These are phyloP conservation scores for Sporothrix dimorphospora DNA, from an alignment of 2,329 filamentous ascomycete species.

Conservation along the genomic window DNA sequence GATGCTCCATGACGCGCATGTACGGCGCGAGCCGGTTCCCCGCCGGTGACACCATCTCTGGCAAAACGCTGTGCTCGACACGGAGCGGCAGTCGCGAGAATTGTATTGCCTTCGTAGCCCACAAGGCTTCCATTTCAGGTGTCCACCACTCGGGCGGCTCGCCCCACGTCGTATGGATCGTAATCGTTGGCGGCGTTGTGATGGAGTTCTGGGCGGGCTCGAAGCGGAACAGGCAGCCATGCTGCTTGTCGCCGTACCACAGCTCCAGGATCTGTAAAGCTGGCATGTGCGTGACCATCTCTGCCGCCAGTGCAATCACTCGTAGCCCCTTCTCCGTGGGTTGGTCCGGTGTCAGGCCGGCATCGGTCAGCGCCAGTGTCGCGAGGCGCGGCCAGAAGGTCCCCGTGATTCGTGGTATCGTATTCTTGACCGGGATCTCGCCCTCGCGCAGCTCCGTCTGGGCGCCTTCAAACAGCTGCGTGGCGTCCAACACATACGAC, in stretches of 20 bases:
- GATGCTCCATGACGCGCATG: neutral
- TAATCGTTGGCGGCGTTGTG: neutral
- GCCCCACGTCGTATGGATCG: neutral
- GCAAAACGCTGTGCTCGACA: neutral
- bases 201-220: neutral
- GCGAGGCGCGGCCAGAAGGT: neutral
- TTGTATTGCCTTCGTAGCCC: neutral
- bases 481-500: neutral
- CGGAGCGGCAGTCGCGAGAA: neutral
- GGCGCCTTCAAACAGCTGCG: neutral
- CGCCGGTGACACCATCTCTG: neutral
- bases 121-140: neutral
- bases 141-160: neutral
- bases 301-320: neutral
- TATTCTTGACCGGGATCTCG: neutral
- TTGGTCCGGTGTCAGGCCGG: neutral
- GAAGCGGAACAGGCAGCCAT: neutral
- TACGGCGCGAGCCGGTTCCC: neutral
- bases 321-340: neutral
- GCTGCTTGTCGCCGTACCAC: neutral
- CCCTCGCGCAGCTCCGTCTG: neutral
- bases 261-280: neutral
- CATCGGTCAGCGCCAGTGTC: neutral
- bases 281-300: neutral
- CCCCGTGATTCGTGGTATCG: neutral